phyloP scores from a whole-genome alignment of 225 moss, liverwort and hornwort genomes.

The Marchantia paleacea region DNA sequence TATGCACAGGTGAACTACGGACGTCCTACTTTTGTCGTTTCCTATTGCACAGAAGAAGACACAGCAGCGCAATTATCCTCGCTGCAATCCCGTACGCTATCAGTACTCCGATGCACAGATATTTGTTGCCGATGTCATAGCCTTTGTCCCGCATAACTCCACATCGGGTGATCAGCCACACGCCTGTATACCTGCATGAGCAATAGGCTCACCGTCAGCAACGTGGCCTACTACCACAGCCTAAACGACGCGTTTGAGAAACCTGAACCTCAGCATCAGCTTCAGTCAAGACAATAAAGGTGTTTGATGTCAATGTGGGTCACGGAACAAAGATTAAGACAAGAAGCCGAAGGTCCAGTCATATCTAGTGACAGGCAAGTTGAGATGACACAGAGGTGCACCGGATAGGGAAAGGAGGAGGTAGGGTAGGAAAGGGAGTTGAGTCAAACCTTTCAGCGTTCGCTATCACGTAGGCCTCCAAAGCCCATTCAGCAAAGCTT shows the following conservation, averaged over 20 bases:
- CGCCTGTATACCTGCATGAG: slow-evolving; percentile 76
- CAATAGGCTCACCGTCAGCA: neutral
- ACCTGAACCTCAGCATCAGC: neutral
- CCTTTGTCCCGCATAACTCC: slow-evolving; percentile 50
- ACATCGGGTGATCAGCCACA: slow-evolving; percentile 87
- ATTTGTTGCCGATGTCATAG: slow-evolving; percentile 49
- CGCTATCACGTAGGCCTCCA: slow-evolving; percentile 79
- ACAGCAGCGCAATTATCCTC: slow-evolving; percentile 65
- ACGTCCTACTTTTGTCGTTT: slow-evolving; percentile 65
- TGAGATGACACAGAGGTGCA: neutral
- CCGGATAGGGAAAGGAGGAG: neutral
- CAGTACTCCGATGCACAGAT: slow-evolving; percentile 55
- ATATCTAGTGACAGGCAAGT: neutral
- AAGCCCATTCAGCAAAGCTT: slow-evolving; percentile 79
- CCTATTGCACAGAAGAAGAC: slow-evolving; percentile 63
- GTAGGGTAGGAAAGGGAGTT: neutral
- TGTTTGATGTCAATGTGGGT: neutral
- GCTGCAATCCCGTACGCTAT: slow-evolving; percentile 62
- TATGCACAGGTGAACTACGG: neutral
- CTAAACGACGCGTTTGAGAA: no score
- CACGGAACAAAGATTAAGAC: neutral
- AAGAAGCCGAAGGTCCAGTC: neutral
- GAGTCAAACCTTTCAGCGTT: slow-evolving; percentile 66
- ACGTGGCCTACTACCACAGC: neutral
- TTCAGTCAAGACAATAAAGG: neutral